A percentile compares a stretch with the other conserved stretches of the same genome.
These are phyloP conservation scores for Rubia peregrina DNA, from an alignment of 305 asterid species.

Conservation along the genomic window DNA sequence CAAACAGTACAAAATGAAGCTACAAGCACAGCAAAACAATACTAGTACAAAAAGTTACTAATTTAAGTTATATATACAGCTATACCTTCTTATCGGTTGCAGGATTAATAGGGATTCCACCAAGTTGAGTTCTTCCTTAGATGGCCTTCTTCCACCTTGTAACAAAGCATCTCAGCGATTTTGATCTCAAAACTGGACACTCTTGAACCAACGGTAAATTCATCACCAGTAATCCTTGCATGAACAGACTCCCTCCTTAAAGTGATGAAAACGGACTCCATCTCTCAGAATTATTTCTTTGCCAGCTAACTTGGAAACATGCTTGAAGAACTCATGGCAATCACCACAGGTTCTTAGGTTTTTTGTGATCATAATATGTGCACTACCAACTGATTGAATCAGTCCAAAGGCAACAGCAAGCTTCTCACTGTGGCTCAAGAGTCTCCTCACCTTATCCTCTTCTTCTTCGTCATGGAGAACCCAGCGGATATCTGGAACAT, in stretches of 20 bases:
- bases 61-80: background rate
- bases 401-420: conserved; percentile 32
- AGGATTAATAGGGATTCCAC: background rate
- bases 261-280: conserved; percentile 32
- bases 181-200: background rate
- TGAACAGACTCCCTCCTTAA: conserved; percentile 27
- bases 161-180: background rate
- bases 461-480: conserved; percentile 30
- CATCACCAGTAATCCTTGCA: conserved; percentile 32
- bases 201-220: background rate
- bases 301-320: conserved; percentile 18
- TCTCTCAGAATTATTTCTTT: conserved; percentile 31
- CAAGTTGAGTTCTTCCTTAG: background rate
- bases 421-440: conserved; percentile 30
- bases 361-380: conserved; percentile 25
- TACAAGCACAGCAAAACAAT: background rate
- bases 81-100: background rate
- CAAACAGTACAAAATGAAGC: background rate
- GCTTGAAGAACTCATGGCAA: conserved; percentile 29
- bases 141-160: background rate
- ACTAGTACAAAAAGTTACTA: background rate
- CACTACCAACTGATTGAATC: conserved; percentile 15
- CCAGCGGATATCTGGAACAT: conserved; percentile 25
- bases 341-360: conserved; percentile 32
- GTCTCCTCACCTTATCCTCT: conserved; percentile 22